These are phyloP conservation scores for Penicillium expansum DNA, from an alignment of 2,329 filamentous ascomycete species.

Conservation along the genomic window DNA sequence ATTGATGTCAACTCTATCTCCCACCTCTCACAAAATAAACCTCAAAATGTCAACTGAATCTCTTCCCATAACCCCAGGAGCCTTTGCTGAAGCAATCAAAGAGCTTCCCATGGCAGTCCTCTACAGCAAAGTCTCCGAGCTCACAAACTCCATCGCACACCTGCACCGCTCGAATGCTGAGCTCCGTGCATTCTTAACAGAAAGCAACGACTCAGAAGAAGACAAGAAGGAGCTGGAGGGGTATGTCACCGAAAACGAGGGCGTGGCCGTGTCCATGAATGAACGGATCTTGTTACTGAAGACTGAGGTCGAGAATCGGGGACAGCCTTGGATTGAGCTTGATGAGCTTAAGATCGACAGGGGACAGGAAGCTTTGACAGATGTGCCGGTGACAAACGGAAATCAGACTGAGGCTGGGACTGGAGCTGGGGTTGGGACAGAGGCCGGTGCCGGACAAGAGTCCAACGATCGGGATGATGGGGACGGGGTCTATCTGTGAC, in stretches of 20 bases:
- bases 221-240: constrained; percentile 35
- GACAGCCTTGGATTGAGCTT: constrained; percentile 51
- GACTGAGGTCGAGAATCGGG: constrained; percentile 53
- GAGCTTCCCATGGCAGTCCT: constrained; percentile 58
- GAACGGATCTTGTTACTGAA: constrained; percentile 55
- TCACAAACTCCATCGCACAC: constrained; percentile 59
- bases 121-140: constrained; percentile 60
- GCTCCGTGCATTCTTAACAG: constrained; percentile 50
- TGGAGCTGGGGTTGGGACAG: constrained; percentile 1
- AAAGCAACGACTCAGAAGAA: constrained; percentile 53
- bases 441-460: constrained; percentile 1
- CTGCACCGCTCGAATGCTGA: constrained; percentile 57
- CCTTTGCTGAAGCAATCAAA: constrained; percentile 56
- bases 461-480: constrained; percentile 21
- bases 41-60: constrained; percentile 50
- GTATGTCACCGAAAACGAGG: constrained; percentile 56
- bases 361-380: constrained; percentile 21
- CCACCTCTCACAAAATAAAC: background rate
- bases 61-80: constrained; percentile 49
- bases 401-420: background rate
- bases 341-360: constrained; percentile 22
- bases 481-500: constrained; percentile 35
- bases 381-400: constrained; percentile 25
- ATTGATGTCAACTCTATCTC: background rate
- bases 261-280: constrained; percentile 55